phyloP scores from a whole-genome alignment of 164 flowering plant species.

The Cinnamomum chago region DNA sequence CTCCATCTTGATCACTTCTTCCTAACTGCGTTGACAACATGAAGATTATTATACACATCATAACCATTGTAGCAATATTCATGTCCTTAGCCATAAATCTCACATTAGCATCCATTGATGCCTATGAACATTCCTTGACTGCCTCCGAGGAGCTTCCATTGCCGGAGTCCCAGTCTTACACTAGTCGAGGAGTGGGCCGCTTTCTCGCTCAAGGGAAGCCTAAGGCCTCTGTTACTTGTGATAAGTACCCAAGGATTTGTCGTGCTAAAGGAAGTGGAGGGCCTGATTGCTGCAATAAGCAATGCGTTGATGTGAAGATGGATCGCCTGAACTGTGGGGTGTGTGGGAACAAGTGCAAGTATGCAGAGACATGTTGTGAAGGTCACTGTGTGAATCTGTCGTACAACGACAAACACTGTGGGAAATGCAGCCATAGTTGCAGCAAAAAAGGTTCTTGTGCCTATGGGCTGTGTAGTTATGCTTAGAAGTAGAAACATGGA shows the following conservation, averaged over 20 bases:
- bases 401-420: slow-evolving; percentile 13
- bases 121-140: no score
- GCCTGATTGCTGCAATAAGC: slow-evolving; percentile 16
- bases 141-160: not conserved
- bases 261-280: slow-evolving; percentile 14
- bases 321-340: slow-evolving; percentile 18
- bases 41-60: not conserved
- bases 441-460: not conserved
- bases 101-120: not conserved
- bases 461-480: slow-evolving; percentile 17
- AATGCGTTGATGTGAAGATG: slow-evolving; percentile 17
- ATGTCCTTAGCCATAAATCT: not conserved
- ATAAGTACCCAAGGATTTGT: slow-evolving; percentile 15
- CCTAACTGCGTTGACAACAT: not conserved
- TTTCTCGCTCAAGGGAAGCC: not conserved
- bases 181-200: not conserved
- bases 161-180: not conserved
- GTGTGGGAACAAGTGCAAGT: slow-evolving; percentile 25
- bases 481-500: slow-evolving; percentile 4
- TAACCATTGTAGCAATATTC: not conserved
- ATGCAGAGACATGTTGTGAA: slow-evolving; percentile 16
- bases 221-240: not conserved
- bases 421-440: slow-evolving; percentile 22
- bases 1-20: not conserved
- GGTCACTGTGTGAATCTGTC: slow-evolving; percentile 19